phyloP scores from a whole-genome alignment of 495 filamentous ascomycete species.

The Elasticomyces elasticus region DNA sequence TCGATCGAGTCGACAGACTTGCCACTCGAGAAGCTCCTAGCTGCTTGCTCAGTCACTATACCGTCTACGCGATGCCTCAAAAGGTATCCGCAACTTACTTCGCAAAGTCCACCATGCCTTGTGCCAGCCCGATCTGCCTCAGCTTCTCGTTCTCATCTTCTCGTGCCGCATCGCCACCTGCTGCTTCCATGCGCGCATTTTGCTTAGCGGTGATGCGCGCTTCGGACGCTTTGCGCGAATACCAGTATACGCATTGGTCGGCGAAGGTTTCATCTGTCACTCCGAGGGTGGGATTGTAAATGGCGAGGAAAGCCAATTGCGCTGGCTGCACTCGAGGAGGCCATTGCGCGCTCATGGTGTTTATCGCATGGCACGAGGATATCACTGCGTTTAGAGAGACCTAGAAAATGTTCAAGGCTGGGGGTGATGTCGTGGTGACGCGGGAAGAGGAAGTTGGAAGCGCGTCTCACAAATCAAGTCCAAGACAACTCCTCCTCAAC shows the following conservation, averaged over 20 bases:
- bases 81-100: constrained; percentile 36
- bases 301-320: constrained; percentile 75
- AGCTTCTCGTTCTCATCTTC: constrained; percentile 71
- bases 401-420: too few relatives aligned
- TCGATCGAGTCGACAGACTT: constrained; percentile 74
- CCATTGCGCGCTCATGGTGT: constrained; percentile 15
- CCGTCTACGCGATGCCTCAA: constrained; percentile 1
- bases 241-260: constrained; percentile 90
- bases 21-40: constrained; percentile 67
- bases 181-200: constrained; percentile 29
- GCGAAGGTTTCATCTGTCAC: constrained; percentile 74
- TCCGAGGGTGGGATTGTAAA: constrained; percentile 90
- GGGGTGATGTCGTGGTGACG: too few relatives aligned
- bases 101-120: constrained; percentile 93
- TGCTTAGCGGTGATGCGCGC: constrained; percentile 23
- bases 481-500: too few relatives aligned
- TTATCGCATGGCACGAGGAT: neutral
- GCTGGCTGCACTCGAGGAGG: constrained; percentile 53
- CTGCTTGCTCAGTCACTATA: constrained; percentile 8
- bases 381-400: too few relatives aligned
- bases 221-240: constrained; percentile 48
- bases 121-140: constrained; percentile 90
- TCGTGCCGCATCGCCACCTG: constrained; percentile 30
- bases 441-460: too few relatives aligned
- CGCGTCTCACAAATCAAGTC: too few relatives aligned